Evolutionary conservation across 2,329 filamentous ascomycete genomes (phyloP).

Genomic region (Dendrostoma leiphaemia): DNA sequence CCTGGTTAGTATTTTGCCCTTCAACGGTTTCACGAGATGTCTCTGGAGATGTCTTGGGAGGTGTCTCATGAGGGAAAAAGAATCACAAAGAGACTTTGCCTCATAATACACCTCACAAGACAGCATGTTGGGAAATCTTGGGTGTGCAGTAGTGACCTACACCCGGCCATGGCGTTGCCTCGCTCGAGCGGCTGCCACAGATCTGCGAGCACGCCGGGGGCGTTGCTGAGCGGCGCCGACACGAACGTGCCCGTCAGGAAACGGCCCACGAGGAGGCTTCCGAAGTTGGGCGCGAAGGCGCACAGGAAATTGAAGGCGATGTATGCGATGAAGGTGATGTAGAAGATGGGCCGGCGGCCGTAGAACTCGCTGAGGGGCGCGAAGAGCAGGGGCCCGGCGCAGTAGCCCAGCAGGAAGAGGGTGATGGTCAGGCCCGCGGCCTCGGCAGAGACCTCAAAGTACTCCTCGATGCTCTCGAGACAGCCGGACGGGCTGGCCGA

Average conservation of each 20-base stretch:
- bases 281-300: slow-evolving; percentile 54
- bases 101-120: too few species aligned
- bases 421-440: slow-evolving; percentile 50
- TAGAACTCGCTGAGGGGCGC: slow-evolving; percentile 58
- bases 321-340: slow-evolving; percentile 46
- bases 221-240: slow-evolving; percentile 46
- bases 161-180: slow-evolving; percentile 52
- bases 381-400: slow-evolving; percentile 56
- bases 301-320: slow-evolving; percentile 52
- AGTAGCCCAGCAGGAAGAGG: slow-evolving; percentile 56
- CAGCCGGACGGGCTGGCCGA: slow-evolving; percentile 39
- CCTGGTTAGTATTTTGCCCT: too few species aligned
- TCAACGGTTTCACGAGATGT: too few species aligned
- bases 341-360: slow-evolving; percentile 52
- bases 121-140: too few species aligned
- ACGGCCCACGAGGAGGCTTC: slow-evolving; percentile 48
- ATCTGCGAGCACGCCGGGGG: slow-evolving; percentile 52
- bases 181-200: slow-evolving; percentile 52
- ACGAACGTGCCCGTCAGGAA: slow-evolving; percentile 57
- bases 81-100: too few species aligned
- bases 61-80: too few species aligned
- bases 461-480: slow-evolving; percentile 37
- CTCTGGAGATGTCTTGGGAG: too few species aligned
- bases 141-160: too few species aligned
- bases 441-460: slow-evolving; percentile 46